phyloP scores from a whole-genome alignment of 1,139 yeast species.

The Protomyces inundatus region DNA sequence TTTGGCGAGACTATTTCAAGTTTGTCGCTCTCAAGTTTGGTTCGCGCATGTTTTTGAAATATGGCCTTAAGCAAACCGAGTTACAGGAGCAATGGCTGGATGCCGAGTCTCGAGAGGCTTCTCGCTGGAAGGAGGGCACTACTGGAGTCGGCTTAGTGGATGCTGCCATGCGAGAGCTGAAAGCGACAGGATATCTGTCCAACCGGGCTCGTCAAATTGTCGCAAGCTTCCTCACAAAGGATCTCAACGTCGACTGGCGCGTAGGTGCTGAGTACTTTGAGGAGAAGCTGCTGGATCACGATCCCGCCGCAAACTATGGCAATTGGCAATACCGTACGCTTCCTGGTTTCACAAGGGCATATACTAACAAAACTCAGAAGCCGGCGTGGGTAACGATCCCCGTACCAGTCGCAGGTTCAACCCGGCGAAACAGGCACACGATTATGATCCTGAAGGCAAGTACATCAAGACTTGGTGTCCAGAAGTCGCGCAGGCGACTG shows the following conservation, averaged over 20 bases:
- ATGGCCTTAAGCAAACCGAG: constrained; percentile 12
- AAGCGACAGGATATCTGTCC: constrained; percentile 49
- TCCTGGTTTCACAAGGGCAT: not conserved
- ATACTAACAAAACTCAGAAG: constrained; percentile 33
- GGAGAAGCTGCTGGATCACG: constrained; percentile 49
- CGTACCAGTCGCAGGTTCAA: constrained; percentile 54
- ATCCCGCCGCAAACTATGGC: constrained; percentile 52
- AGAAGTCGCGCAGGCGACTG: constrained; percentile 42
- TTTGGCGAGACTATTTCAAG: constrained; percentile 26
- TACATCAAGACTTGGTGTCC: constrained; percentile 52
- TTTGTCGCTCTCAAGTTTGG: constrained; percentile 21
- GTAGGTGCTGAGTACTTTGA: constrained; percentile 52
- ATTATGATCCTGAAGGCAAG: constrained; percentile 47
- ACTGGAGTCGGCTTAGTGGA: constrained; percentile 47
- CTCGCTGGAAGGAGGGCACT: constrained; percentile 35
- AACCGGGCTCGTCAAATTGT: constrained; percentile 53
- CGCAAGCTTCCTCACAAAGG: constrained; percentile 51
- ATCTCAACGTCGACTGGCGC: constrained; percentile 53
- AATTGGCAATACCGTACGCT: constrained; percentile 46
- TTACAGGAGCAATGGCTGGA: constrained; percentile 12
- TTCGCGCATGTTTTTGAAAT: constrained; percentile 6
- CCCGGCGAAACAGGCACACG: constrained; percentile 50
- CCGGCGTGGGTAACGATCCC: constrained; percentile 40
- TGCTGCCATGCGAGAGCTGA: constrained; percentile 52
- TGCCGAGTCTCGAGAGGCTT: constrained; percentile 6